Percentiles rank a stretch among this genome's conserved stretches.
These are phyloP conservation scores for Zygnema cylindricum DNA, from an alignment of 139 green algal genomes.

Conservation along the genomic window DNA sequence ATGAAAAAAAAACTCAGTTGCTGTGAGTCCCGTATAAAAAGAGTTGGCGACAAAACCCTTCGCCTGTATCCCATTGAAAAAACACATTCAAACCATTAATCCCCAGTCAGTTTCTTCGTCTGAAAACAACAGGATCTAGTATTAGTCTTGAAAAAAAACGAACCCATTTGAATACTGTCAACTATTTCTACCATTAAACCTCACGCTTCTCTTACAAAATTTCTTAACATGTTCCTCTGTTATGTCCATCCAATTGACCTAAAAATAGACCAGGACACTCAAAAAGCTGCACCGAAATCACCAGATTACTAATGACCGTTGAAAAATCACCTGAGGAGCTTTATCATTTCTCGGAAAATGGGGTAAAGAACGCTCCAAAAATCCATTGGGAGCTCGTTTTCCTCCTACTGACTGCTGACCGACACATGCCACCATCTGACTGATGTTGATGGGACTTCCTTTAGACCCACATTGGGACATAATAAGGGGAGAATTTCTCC, in stretches of 20 bases:
- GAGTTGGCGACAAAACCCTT: conserved; percentile 96
- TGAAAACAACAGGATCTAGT: too few relatives aligned
- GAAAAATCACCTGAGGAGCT: conserved; percentile 22
- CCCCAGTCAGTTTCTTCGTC: too few relatives aligned
- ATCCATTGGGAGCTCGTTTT: conserved; percentile 89
- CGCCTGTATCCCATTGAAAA: too few relatives aligned
- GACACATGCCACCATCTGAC: conserved; percentile 97
- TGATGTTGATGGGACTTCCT: conserved; percentile 96
- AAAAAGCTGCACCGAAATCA: too few relatives aligned
- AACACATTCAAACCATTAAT: too few relatives aligned
- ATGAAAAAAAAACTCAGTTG: conserved; percentile 99
- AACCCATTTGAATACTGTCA: too few relatives aligned
- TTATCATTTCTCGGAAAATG: conserved; percentile 78
- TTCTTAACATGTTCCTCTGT: too few relatives aligned
- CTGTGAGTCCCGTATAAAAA: conserved; percentile 92
- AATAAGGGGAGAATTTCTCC: conserved; percentile 90
- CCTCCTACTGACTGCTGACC: conserved; percentile 95
- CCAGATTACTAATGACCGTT: background rate
- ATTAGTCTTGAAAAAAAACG: too few relatives aligned
- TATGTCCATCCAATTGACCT: too few relatives aligned
- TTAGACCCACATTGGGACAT: conserved; percentile 92
- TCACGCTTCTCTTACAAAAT: too few relatives aligned
- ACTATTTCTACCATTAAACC: too few relatives aligned
- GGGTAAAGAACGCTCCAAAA: conserved; percentile 86
- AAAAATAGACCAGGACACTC: too few relatives aligned